phyloP scores from a whole-genome alignment of 805 yeast species.

The Candida ascalaphidarum region DNA sequence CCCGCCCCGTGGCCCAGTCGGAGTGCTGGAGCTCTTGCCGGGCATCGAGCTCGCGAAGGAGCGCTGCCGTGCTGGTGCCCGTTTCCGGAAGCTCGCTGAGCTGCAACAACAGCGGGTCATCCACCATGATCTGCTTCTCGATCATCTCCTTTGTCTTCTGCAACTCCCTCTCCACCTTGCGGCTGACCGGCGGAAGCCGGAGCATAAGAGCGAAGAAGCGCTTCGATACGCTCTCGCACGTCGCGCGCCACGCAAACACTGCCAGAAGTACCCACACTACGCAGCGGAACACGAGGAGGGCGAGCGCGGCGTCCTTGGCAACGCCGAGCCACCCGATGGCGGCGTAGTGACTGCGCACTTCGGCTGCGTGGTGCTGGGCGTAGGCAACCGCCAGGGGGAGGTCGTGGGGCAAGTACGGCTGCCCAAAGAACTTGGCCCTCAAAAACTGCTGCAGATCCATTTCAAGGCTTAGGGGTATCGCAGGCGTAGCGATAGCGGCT shows the following conservation, averaged over 20 bases:
- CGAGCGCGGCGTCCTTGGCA: too few relatives aligned
- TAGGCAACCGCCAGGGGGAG: constrained; percentile 6
- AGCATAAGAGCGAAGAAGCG: constrained; percentile 6
- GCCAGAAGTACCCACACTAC: too few relatives aligned
- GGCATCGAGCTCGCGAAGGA: constrained; percentile 44
- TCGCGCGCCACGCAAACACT: too few relatives aligned
- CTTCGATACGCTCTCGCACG: constrained; percentile 1
- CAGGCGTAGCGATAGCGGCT: too few relatives aligned
- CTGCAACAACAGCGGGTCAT: constrained; percentile 37
- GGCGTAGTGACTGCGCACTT: too few relatives aligned
- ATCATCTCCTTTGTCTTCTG: constrained; percentile 35
- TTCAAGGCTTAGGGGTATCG: too few relatives aligned
- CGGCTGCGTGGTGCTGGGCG: too few relatives aligned
- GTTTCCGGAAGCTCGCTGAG: constrained; percentile 45
- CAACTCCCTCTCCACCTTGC: constrained; percentile 56
- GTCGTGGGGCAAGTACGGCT: constrained; percentile 14
- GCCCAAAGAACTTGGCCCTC: constrained; percentile 10
- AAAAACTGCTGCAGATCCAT: constrained; percentile 2
- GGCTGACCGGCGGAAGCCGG: constrained; percentile 43
- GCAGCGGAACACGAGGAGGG: too few relatives aligned
- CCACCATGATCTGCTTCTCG: constrained; percentile 50
- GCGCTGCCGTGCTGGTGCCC: constrained; percentile 44
- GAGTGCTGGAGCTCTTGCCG: constrained; percentile 50
- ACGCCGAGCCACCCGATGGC: too few relatives aligned
- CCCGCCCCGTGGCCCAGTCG: constrained; percentile 77